A percentile compares a stretch with the other conserved stretches of the same genome.
These are phyloP conservation scores for Geranium brycei DNA, from an alignment of 345 rosid species.

Conservation along the genomic window DNA sequence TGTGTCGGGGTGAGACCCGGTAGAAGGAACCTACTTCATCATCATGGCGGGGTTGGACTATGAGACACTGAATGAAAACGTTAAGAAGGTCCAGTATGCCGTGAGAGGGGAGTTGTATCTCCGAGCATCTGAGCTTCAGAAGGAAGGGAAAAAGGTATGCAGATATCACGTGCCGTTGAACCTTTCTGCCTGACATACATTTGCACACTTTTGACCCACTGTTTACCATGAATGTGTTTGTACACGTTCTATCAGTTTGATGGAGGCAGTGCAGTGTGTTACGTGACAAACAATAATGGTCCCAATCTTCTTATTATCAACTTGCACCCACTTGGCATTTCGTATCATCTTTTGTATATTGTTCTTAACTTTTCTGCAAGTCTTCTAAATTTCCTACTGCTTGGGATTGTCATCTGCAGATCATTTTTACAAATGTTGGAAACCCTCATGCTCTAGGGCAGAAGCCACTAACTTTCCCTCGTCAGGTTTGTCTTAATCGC, in stretches of 20 bases:
- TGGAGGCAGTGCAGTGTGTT: not conserved
- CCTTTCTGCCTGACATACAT: slow-evolving; percentile 4
- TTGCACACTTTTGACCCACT: not conserved
- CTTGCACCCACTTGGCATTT: not conserved
- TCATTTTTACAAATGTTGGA: slow-evolving; percentile 95
- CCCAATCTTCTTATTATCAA: too few relatives aligned
- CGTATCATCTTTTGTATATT: not conserved
- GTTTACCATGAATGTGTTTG: not conserved
- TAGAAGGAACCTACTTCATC: slow-evolving; percentile 13
- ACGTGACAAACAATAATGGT: not conserved
- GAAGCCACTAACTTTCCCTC: slow-evolving; percentile 89
- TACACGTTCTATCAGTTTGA: too few relatives aligned
- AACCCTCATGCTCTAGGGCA: slow-evolving; percentile 98
- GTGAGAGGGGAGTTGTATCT: slow-evolving; percentile 95
- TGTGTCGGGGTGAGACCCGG: slow-evolving; percentile 3
- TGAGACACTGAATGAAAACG: slow-evolving; percentile 68
- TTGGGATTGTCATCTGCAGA: slow-evolving; percentile 31
- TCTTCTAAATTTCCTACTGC: slow-evolving; percentile 6
- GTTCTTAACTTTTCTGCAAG: not conserved
- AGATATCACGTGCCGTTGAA: not conserved
- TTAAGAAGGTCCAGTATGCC: slow-evolving; percentile 91
- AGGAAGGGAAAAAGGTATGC: slow-evolving; percentile 91
- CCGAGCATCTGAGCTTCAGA: slow-evolving; percentile 98
- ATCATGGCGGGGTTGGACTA: slow-evolving; percentile 69
- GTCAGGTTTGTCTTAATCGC: slow-evolving; percentile 40